Base-by-base conservation (phyloP, 768 basidiomycete genomes). In the Butyriboletus loyo region DNA sequence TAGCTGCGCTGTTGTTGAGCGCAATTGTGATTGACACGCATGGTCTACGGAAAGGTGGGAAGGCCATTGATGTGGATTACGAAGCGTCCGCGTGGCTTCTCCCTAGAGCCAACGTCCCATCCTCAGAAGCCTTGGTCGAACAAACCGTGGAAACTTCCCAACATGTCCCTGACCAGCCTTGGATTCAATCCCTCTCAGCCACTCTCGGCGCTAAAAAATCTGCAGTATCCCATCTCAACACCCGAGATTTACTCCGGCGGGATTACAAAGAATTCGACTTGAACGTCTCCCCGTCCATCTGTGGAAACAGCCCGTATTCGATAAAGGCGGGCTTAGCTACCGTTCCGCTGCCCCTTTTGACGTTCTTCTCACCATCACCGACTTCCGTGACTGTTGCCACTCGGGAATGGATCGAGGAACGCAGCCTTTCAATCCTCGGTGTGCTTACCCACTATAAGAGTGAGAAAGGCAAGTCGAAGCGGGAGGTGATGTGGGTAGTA, bases 241-340 rank as follows among this genome's bases (percentile, higher is more conserved):
- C 83, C 0, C 77, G 80, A 50, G 93, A 98, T 63, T 81, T 98
- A 19, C 78, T 99, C 5, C 78, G 92, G 13, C 75, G 97, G n/a
- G 97, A 99, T 71, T 99, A 94, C 77, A 98, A 99, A 67, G 85
- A 96, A 58, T 96, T 93, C 63, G 65, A 69, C 1, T 69, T 82
- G 52, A 68, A 73, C 0, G 77, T 85, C 3, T 64, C 74, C 1
- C 17, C 57, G 11, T 44, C 55, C 30, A 42, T 68, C 32, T 46
- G 50, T 22, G 55, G 53, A 42, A 53, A 67, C 1, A 66, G 64
- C 17, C 53, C 62, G 8, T 61, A 69, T 27, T 63, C 72, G 8
- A 73, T 91, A 36, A 80, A 78, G 51, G 84, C 84, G 1, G 94
- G 96, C 6, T 72, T 99, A 13, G 81, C 91, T 1, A 89, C 92